These are phyloP conservation scores for Pestalotiopsis sp. DNA, from an alignment of 2,329 filamentous ascomycete genomes.

Conservation along the genomic window DNA sequence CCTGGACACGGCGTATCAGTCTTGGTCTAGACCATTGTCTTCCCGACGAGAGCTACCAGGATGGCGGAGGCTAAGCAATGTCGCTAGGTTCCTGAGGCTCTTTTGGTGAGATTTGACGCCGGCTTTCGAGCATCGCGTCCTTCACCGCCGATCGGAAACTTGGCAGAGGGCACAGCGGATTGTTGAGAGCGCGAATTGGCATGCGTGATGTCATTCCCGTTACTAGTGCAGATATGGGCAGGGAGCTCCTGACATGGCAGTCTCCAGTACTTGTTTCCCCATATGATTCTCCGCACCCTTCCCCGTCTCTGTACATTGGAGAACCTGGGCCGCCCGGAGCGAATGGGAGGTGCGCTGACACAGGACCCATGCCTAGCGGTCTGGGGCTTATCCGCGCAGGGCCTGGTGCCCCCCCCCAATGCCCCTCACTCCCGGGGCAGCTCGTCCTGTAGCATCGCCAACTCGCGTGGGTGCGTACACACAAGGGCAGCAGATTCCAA, in stretches of 20 bases:
- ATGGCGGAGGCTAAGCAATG: neutral
- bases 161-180: neutral
- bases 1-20: neutral
- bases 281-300: conserved; percentile 13
- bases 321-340: neutral
- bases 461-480: neutral
- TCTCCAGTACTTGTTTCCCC: conserved; percentile 13
- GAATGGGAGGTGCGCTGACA: neutral
- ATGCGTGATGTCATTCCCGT: conserved; percentile 8
- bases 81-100: conserved; percentile 9
- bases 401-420: neutral
- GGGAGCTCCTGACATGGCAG: conserved; percentile 5
- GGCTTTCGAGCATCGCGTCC: conserved; percentile 4
- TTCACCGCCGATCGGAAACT: conserved; percentile 11
- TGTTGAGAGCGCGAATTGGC: conserved; percentile 3
- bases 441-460: conserved; percentile 5
- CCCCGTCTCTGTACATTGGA: conserved; percentile 13
- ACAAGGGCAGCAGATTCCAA: neutral
- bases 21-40: neutral
- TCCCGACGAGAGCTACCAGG: neutral
- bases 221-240: conserved; percentile 2
- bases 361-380: neutral
- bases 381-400: neutral
- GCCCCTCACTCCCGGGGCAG: neutral
- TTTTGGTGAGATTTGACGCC: neutral